Percentiles rank a stretch among this genome's conserved stretches.
phyloP scores from a whole-genome alignment of 805 yeast species.

The Wickerhamiella cacticola region DNA sequence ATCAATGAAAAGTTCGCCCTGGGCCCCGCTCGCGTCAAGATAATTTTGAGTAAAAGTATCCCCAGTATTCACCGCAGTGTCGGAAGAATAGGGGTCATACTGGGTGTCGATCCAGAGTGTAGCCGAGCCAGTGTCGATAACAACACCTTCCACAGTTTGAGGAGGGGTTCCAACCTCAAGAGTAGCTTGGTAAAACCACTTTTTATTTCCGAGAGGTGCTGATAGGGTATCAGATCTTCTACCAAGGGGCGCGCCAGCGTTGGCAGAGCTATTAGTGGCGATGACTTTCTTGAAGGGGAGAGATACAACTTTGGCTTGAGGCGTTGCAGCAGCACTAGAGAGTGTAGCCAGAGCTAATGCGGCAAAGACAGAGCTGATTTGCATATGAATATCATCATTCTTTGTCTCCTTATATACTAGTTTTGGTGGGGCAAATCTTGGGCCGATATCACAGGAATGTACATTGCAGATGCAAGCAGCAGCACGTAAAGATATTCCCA shows the following conservation, averaged over 20 bases:
- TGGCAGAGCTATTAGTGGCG: too few relatives aligned
- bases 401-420: too few relatives aligned
- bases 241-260: neutral
- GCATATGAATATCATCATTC: too few relatives aligned
- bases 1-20: slow-evolving; percentile 46
- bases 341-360: neutral
- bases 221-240: neutral
- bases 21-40: slow-evolving; percentile 35
- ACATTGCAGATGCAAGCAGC: neutral
- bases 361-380: neutral
- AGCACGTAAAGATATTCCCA: too few relatives aligned
- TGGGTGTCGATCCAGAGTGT: slow-evolving; percentile 44
- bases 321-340: neutral
- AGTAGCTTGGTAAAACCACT: neutral
- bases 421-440: too few relatives aligned
- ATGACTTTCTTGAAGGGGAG: neutral
- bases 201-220: neutral
- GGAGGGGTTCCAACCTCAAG: slow-evolving; percentile 14
- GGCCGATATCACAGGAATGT: too few relatives aligned
- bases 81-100: neutral
- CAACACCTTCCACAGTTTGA: slow-evolving; percentile 38
- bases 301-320: neutral
- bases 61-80: neutral
- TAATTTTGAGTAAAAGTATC: slow-evolving; percentile 31
- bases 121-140: slow-evolving; percentile 61